phyloP scores from a whole-genome alignment of 2,329 filamentous ascomycete species.

The Fusarium pseudoanthophilum region DNA sequence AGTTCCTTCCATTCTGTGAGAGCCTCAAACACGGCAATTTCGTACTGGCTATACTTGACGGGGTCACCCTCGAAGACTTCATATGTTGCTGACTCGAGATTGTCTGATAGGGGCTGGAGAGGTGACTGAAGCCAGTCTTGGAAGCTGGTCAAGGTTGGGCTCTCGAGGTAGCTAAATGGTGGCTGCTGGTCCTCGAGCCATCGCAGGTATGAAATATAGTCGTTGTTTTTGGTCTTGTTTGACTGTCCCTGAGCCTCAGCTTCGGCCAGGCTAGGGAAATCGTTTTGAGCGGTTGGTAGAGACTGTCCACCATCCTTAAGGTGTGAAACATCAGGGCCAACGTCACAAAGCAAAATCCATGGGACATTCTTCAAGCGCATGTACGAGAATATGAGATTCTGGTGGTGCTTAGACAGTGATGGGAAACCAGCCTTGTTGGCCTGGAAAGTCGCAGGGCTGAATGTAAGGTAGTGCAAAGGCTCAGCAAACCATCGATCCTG shows the following conservation, averaged over 20 bases:
- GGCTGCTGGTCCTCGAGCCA: slow-evolving; percentile 87
- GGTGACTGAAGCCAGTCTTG: slow-evolving; percentile 98
- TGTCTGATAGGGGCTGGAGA: slow-evolving; percentile 93
- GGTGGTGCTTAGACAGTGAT: slow-evolving; percentile 69
- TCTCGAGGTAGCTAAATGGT: slow-evolving; percentile 63
- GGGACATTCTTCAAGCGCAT: slow-evolving; percentile 73
- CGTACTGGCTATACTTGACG: slow-evolving; percentile 97
- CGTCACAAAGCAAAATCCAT: slow-evolving; percentile 72
- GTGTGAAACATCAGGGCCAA: slow-evolving; percentile 60
- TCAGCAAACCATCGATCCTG: slow-evolving; percentile 77
- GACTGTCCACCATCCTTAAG: slow-evolving; percentile 42
- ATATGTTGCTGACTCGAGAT: slow-evolving; percentile 96
- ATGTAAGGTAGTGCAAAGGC: slow-evolving; percentile 70
- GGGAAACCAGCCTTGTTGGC: slow-evolving; percentile 70
- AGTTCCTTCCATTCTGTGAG: slow-evolving; percentile 81
- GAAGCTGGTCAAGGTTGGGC: slow-evolving; percentile 65
- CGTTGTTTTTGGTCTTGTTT: slow-evolving; percentile 33
- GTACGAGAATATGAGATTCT: slow-evolving; percentile 69
- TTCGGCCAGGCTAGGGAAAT: slow-evolving; percentile 78
- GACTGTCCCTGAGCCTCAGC: slow-evolving; percentile 56
- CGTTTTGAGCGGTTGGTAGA: slow-evolving; percentile 54
- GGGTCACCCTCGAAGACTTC: slow-evolving; percentile 99
- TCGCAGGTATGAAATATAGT: slow-evolving; percentile 81
- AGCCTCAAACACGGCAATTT: slow-evolving; percentile 83
- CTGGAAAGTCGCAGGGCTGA: slow-evolving; percentile 66